Evolutionary conservation across 2,329 filamentous ascomycete genomes (phyloP).

Genomic region (Cryphonectria naterciae): DNA sequence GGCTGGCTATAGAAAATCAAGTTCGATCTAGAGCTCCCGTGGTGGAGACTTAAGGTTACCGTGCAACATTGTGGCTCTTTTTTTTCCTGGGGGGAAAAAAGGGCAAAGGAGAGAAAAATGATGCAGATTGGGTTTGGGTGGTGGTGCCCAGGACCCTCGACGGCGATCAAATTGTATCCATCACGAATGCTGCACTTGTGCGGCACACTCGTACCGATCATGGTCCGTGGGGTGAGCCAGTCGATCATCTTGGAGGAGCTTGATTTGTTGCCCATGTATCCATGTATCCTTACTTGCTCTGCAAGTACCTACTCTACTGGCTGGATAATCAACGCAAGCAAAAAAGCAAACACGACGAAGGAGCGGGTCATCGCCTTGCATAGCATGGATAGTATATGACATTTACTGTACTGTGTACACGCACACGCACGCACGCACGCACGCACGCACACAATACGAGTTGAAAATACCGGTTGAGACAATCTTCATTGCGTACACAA

Average conservation of each 20-base stretch:
- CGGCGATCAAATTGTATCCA: background rate
- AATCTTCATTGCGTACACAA: background rate
- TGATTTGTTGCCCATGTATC: background rate
- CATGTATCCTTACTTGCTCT: background rate
- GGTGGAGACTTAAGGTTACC: background rate
- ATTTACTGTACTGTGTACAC: background rate
- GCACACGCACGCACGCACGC: background rate
- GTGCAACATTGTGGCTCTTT: background rate
- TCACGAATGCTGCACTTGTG: background rate
- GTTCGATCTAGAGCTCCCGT: background rate
- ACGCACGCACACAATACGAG: background rate
- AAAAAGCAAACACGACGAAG: background rate
- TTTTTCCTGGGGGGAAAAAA: background rate
- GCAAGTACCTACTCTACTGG: background rate
- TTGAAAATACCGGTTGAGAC: background rate
- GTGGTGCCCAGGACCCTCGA: background rate
- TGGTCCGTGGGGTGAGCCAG: background rate
- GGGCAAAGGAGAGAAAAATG: background rate
- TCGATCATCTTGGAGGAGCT: background rate
- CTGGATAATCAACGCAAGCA: background rate
- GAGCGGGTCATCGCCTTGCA: background rate
- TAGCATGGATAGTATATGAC: background rate
- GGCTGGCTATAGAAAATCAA: slow-evolving; percentile 15
- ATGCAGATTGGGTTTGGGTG: background rate
- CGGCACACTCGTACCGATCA: background rate